Conservation (phyloP, 805 yeast genomes). For the Candida corydali region DNA sequence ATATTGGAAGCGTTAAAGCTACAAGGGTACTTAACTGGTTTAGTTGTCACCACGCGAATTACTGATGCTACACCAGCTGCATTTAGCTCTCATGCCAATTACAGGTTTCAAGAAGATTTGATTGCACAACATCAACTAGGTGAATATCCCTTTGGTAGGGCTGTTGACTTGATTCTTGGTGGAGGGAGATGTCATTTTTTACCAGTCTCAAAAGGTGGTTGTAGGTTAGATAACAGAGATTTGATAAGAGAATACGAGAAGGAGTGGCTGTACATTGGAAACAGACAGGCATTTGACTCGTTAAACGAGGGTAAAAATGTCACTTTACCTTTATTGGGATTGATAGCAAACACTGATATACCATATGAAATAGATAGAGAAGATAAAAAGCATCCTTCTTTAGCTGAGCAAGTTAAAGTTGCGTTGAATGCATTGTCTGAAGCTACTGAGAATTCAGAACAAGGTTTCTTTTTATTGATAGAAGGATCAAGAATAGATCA, state of each 20-base stretch:
- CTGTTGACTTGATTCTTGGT: constrained; percentile 82
- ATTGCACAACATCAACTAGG: constrained; percentile 90
- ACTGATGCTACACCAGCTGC: constrained; percentile 97
- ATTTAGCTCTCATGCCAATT: constrained; percentile 75
- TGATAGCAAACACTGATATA: constrained; percentile 72
- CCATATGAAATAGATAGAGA: constrained; percentile 83
- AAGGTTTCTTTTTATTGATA: constrained; percentile 81
- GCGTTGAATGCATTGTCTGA: constrained; percentile 66
- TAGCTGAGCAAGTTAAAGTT: constrained; percentile 71
- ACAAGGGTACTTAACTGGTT: constrained; percentile 77
- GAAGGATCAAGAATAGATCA: constrained; percentile 96
- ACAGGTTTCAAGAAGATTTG: constrained; percentile 73
- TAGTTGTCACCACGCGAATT: constrained; percentile 87
- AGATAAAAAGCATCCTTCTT: constrained; percentile 58
- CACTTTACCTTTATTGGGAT: constrained; percentile 70
- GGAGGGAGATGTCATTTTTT: constrained; percentile 88
- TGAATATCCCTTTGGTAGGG: constrained; percentile 69
- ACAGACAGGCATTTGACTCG: constrained; percentile 55
- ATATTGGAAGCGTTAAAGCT: constrained; percentile 82
- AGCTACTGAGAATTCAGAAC: constrained; percentile 67
- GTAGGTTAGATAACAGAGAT: constrained; percentile 68
- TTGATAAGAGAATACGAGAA: constrained; percentile 51
- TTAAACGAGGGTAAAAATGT: constrained; percentile 55
- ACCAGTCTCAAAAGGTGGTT: constrained; percentile 54
- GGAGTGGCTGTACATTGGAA: constrained; percentile 56